These are phyloP conservation scores for Cladobotryum mycophilum DNA, from an alignment of 2,329 filamentous ascomycete species.

Conservation along the genomic window DNA sequence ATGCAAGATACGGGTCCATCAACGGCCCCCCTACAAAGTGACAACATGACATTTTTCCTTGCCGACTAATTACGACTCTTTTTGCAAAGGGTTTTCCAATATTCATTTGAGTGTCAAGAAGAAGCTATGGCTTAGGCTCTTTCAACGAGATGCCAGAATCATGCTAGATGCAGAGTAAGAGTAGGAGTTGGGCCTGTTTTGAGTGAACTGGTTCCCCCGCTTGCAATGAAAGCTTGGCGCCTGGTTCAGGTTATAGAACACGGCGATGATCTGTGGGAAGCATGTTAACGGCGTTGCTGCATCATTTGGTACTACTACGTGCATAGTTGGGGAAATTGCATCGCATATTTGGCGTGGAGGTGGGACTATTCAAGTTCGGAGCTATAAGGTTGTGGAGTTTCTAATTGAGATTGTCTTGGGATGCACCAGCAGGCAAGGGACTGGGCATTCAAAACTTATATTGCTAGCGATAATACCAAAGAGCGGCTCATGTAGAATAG, in stretches of 20 bases:
- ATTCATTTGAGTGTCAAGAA: conserved; percentile 7
- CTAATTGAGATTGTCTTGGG: conserved; percentile 12
- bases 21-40: conserved; percentile 45
- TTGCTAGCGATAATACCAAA: conserved; percentile 16
- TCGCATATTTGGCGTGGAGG: conserved; percentile 18
- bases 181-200: conserved; percentile 10
- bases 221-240: conserved; percentile 24
- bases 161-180: conserved; percentile 3
- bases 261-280: conserved; percentile 24
- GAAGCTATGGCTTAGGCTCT: conserved; percentile 5
- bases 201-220: conserved; percentile 19
- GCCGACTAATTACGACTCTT: conserved; percentile 30
- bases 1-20: conserved; percentile 53
- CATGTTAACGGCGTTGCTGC: conserved; percentile 32
- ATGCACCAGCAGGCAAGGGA: conserved; percentile 3
- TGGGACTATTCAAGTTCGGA: conserved; percentile 13
- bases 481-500: conserved; percentile 12
- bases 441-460: conserved; percentile 6
- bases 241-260: conserved; percentile 27
- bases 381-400: conserved; percentile 20
- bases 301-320: conserved; percentile 21
- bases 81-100: background rate
- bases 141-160: conserved; percentile 4
- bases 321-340: conserved; percentile 23
- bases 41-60: conserved; percentile 45